These are phyloP conservation scores for Aspergillus homomorphus DNA, from an alignment of 495 filamentous ascomycete species.

Conservation along the genomic window DNA sequence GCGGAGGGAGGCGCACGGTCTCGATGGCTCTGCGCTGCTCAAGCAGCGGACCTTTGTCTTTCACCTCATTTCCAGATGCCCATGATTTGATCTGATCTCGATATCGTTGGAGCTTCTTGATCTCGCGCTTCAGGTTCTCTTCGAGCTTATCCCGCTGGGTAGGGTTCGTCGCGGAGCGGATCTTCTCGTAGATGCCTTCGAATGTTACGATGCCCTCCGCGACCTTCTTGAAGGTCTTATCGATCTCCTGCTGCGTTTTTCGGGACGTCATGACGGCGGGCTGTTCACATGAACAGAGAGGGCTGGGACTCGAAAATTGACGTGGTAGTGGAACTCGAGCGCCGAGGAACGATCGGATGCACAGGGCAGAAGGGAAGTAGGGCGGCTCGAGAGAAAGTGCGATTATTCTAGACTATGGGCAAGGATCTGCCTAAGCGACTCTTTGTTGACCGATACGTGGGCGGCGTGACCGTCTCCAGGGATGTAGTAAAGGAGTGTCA, in stretches of 20 bases:
- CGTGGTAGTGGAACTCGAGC: background rate
- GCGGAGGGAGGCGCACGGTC: constrained; percentile 57
- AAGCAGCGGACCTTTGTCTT: constrained; percentile 92
- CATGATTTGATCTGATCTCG: constrained; percentile 99
- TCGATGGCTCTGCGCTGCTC: constrained; percentile 95
- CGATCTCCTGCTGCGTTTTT: constrained; percentile 95
- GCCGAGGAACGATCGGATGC: background rate
- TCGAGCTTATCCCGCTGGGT: constrained; percentile 98
- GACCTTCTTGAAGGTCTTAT: constrained; percentile 98
- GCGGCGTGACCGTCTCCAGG: constrained; percentile 8
- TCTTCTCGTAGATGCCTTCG: constrained; percentile 93
- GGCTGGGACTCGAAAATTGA: constrained; percentile 19
- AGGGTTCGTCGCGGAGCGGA: constrained; percentile 80
- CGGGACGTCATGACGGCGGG: constrained; percentile 75
- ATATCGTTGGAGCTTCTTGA: constrained; percentile 97
- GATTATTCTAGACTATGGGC: background rate
- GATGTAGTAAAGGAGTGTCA: constrained; percentile 8
- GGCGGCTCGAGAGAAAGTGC: background rate
- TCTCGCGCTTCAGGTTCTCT: constrained; percentile 95
- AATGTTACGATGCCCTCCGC: constrained; percentile 88
- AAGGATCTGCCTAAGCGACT: constrained; percentile 5
- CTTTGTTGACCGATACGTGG: constrained; percentile 10
- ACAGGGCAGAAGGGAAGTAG: constrained; percentile 10
- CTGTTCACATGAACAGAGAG: constrained; percentile 15
- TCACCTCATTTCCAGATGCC: constrained; percentile 96